phyloP scores from a whole-genome alignment of 2,329 filamentous ascomycete genomes.

The Leptographium wingfieldii region DNA sequence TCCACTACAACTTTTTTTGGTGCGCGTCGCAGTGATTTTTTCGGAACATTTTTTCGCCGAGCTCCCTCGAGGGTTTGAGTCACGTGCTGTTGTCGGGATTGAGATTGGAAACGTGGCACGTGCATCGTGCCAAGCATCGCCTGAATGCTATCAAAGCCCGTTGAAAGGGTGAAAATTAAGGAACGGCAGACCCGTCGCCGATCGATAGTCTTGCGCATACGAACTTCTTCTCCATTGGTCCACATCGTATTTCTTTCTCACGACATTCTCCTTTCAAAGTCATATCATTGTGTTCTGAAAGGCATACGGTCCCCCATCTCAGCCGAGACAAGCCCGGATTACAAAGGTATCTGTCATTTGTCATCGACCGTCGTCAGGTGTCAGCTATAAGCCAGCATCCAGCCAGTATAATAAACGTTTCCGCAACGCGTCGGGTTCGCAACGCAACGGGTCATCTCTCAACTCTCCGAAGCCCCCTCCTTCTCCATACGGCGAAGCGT shows the following conservation, averaged over 20 bases:
- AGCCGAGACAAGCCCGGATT: not conserved
- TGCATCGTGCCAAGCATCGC: not conserved
- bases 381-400: not conserved
- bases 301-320: not conserved
- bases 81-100: not conserved
- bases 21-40: conserved; percentile 5
- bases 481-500: not conserved
- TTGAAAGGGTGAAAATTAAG: not conserved
- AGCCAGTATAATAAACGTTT: not conserved
- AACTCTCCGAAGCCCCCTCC: not conserved
- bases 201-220: conserved; percentile 6
- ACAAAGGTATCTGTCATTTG: not conserved
- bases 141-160: not conserved
- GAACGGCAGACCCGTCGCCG: not conserved
- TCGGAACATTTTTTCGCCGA: conserved; percentile 8
- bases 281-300: not conserved
- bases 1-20: conserved; percentile 8
- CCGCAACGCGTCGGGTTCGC: not conserved
- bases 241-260: not conserved
- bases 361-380: not conserved
- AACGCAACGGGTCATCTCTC: not conserved
- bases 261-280: not conserved
- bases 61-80: not conserved
- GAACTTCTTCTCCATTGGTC: not conserved
- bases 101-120: not conserved